Base-by-base conservation (phyloP, 768 basidiomycete genomes). In the Suillus ampliporus region DNA sequence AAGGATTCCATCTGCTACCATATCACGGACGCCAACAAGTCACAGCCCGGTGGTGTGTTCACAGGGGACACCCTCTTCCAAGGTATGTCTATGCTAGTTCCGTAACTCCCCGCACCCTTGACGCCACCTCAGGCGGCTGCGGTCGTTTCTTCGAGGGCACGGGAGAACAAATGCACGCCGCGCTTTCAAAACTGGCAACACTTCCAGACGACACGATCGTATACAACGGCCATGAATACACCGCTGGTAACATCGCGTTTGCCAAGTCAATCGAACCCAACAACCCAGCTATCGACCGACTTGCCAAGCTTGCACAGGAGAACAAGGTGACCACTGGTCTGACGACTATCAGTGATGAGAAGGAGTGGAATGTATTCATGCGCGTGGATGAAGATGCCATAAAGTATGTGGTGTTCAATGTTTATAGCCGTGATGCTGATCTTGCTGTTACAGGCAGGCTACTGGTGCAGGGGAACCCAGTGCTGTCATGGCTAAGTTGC, bases 281-380 rank as follows among this genome's bases (percentile, higher is more conserved):
- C 0, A 94, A 91, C 71, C 62, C 80, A 26, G 90, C 80, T 2
- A 74, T 97, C 48, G 76, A 73, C 34, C 82, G 85, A 34, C 84
- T 97, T 35, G 78, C 78, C 8, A 78, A 83, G 48, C 79, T 94
- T 21, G 83, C 85, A 26, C 72, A 83, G 57, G 78, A 81, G 51
- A 88, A 94, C 69, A 71, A 81, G 60, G 75, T 86, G 50, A 94
- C 91, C 5, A 86, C 90, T 5, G 95, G 96, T 44, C 78, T 89
- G 72, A 90, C 91, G 14, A 97, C 95, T 0, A 95, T 99, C 56
- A 91, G 85, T 0, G 92, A 99, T 67, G 97, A 99, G 80, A 95
- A 95, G 78, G 80, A 87, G 65, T 96, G 93, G 92, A 99, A 99
- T 76, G 88, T 94, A 9, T 98, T 98, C 76, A 95, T 97, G 94